Evolutionary conservation across 441 rosid genomes (phyloP).

Genomic region (Populus hybrid): DNA sequence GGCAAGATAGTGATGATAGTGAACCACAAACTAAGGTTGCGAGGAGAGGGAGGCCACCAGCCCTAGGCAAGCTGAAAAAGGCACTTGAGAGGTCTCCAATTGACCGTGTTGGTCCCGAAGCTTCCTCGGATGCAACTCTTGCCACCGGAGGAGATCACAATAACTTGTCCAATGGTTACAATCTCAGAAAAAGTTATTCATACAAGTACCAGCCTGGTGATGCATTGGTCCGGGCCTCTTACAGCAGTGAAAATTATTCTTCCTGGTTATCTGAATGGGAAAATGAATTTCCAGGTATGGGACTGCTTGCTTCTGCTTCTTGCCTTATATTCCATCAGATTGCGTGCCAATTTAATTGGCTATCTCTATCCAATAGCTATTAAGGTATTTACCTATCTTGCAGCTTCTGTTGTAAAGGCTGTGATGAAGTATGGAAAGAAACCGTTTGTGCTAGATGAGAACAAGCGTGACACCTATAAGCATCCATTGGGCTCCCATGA

Average conservation of each 20-base stretch:
- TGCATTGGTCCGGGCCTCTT: constrained; percentile 32
- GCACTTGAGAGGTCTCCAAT: constrained; percentile 42
- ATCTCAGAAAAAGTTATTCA: constrained; percentile 53
- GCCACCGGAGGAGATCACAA: constrained; percentile 51
- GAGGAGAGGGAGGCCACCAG: constrained; percentile 89
- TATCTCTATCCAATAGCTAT: not conserved
- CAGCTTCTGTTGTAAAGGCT: constrained; percentile 77
- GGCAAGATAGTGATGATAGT: constrained; percentile 77
- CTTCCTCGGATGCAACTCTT: constrained; percentile 53
- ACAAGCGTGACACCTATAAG: constrained; percentile 59
- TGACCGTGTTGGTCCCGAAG: constrained; percentile 48
- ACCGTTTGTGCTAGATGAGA: constrained; percentile 59
- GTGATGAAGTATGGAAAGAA: constrained; percentile 73
- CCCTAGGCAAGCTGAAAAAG: constrained; percentile 64
- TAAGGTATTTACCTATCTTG: constrained; percentile 18
- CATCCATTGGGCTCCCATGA: constrained; percentile 37
- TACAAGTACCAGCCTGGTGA: constrained; percentile 43
- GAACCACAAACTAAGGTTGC: constrained; percentile 56
- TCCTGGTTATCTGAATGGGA: constrained; percentile 64
- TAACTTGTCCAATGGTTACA: constrained; percentile 38
- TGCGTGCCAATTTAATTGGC: not conserved
- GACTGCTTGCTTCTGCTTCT: not conserved
- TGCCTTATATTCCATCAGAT: not conserved
- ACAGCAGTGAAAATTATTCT: constrained; percentile 40
- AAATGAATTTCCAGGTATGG: constrained; percentile 70